These are phyloP conservation scores for Przewalskia tangutica DNA, from an alignment of 257 asterid species.

Conservation along the genomic window DNA sequence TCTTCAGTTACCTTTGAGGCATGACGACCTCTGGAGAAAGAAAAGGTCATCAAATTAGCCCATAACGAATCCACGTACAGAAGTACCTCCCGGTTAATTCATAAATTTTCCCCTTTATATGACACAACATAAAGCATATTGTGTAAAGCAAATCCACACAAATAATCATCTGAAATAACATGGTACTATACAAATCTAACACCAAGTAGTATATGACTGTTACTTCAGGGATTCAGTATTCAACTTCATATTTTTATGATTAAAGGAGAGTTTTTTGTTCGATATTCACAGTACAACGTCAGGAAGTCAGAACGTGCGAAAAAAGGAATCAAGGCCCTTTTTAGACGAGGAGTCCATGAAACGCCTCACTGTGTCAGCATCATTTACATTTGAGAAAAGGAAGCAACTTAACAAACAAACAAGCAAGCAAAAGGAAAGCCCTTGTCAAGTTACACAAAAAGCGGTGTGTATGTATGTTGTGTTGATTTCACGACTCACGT, in stretches of 20 bases:
- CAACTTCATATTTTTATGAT: background rate
- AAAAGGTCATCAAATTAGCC: background rate
- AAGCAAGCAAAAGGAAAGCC: background rate
- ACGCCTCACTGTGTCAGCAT: background rate
- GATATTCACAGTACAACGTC: background rate
- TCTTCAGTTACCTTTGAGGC: constrained; percentile 96
- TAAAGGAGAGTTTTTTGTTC: background rate
- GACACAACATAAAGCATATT: background rate
- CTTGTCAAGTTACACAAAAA: background rate
- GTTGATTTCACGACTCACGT: background rate
- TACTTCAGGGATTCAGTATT: background rate
- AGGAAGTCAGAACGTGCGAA: background rate
- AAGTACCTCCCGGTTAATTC: background rate
- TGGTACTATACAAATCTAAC: background rate
- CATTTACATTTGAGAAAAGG: background rate
- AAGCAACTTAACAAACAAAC: background rate
- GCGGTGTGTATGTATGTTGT: background rate
- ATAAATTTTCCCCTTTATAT: background rate
- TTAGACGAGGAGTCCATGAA: background rate
- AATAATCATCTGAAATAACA: background rate
- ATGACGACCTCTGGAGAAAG: constrained; percentile 82
- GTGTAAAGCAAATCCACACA: background rate
- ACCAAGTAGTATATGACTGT: background rate
- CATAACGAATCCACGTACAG: background rate
- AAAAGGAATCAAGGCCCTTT: background rate